These are phyloP conservation scores for Hawksworthiomyces lignivorus DNA, from an alignment of 2,329 filamentous ascomycete species.

Conservation along the genomic window DNA sequence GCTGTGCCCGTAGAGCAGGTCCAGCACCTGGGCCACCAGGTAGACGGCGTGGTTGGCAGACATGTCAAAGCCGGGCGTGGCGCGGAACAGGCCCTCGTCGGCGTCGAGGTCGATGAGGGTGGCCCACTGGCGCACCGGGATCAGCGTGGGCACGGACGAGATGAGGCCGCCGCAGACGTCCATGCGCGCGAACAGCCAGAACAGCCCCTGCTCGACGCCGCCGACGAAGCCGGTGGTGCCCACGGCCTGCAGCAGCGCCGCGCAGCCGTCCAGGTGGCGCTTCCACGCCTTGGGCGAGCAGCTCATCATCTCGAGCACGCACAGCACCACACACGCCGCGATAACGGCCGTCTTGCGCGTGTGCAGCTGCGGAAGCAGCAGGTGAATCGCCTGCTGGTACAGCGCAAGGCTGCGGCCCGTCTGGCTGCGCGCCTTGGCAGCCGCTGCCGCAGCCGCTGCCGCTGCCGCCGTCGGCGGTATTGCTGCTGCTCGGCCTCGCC, in stretches of 20 bases:
- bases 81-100: constrained; percentile 25
- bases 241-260: constrained; percentile 40
- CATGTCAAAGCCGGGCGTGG: too few species aligned
- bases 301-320: constrained; percentile 47
- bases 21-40: too few species aligned
- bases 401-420: constrained; percentile 40
- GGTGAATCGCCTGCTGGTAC: constrained; percentile 44
- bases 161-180: constrained; percentile 48
- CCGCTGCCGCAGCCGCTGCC: too few species aligned
- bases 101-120: background rate
- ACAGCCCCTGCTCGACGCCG: constrained; percentile 41
- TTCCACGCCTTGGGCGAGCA: constrained; percentile 41
- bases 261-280: constrained; percentile 44
- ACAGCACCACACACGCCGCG: constrained; percentile 44
- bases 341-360: constrained; percentile 41
- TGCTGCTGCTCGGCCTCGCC: too few species aligned
- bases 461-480: too few species aligned
- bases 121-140: background rate
- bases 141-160: constrained; percentile 36
- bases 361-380: constrained; percentile 39
- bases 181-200: constrained; percentile 50
- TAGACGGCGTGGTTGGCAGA: too few species aligned
- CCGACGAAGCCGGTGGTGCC: constrained; percentile 40
- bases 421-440: too few species aligned
- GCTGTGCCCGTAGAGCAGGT: too few species aligned